Conservation (phyloP, 805 yeast genomes). For the Ogataea angusta region DNA sequence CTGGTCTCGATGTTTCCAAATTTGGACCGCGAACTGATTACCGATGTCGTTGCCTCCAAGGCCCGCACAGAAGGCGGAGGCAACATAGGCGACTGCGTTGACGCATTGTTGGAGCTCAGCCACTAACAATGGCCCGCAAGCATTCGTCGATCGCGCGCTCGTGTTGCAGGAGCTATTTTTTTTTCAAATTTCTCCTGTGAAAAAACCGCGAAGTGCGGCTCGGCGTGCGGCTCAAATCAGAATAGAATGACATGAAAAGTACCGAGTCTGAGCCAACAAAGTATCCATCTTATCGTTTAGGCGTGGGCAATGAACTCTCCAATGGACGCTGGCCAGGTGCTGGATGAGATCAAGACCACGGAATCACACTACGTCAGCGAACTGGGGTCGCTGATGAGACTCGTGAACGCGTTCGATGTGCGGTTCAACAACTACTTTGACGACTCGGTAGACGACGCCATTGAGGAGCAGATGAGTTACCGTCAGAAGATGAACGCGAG, state of each 20-base stretch:
- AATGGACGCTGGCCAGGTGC: not conserved
- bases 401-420: slow-evolving; percentile 26
- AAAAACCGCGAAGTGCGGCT: slow-evolving; percentile 11
- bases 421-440: slow-evolving; percentile 30
- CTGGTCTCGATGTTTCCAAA: slow-evolving; percentile 72
- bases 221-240: slow-evolving; percentile 10
- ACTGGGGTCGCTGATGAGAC: slow-evolving; percentile 19
- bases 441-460: slow-evolving; percentile 25
- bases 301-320: not conserved
- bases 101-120: slow-evolving; percentile 44
- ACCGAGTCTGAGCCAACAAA: not conserved
- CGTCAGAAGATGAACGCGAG: slow-evolving; percentile 22
- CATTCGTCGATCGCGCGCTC: slow-evolving; percentile 2
- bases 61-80: slow-evolving; percentile 15
- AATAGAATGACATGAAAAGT: not conserved
- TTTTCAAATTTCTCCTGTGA: slow-evolving; percentile 1
- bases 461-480: slow-evolving; percentile 18
- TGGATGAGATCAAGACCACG: slow-evolving; percentile 13
- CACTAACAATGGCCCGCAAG: not conserved
- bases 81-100: slow-evolving; percentile 72
- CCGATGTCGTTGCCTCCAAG: slow-evolving; percentile 66
- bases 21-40: slow-evolving; percentile 63
- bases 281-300: not conserved
- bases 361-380: slow-evolving; percentile 23
- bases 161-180: slow-evolving; percentile 6